Conservation (phyloP, 2,329 filamentous ascomycete genomes). For the Lizonia empirigonia region DNA sequence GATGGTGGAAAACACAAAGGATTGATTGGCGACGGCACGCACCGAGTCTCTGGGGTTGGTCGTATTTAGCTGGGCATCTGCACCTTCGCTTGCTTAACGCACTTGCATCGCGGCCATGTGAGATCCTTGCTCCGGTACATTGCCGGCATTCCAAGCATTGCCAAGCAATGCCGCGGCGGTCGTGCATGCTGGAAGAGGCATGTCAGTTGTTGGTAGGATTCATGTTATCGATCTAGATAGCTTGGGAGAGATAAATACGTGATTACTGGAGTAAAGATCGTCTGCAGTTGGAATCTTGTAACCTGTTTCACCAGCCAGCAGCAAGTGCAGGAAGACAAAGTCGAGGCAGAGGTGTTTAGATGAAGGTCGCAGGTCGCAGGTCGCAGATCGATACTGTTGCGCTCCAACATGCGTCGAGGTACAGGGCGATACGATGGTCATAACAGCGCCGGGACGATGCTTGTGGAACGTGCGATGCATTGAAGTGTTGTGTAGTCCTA, state of each 20-base stretch:
- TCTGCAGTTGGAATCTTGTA: background rate
- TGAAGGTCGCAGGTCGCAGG: background rate
- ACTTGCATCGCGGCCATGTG: conserved; percentile 1
- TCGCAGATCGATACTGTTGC: background rate
- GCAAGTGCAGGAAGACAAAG: background rate
- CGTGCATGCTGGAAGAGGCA: conserved; percentile 13
- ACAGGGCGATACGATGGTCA: too few relatives aligned
- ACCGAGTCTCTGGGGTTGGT: conserved; percentile 1
- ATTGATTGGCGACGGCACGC: conserved; percentile 15
- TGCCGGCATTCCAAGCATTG: conserved; percentile 12
- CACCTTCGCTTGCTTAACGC: conserved; percentile 8
- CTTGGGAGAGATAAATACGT: conserved; percentile 15
- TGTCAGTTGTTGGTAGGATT: conserved; percentile 5
- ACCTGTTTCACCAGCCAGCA: background rate
- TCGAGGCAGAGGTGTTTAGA: background rate
- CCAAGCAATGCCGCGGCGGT: conserved; percentile 18
- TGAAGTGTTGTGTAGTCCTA: too few relatives aligned
- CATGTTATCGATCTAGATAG: background rate
- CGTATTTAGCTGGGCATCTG: conserved; percentile 3
- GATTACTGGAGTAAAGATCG: conserved; percentile 4
- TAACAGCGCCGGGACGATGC: too few relatives aligned
- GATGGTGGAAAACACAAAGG: background rate
- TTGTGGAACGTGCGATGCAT: too few relatives aligned
- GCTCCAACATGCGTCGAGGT: conserved; percentile 3
- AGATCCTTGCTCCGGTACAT: conserved; percentile 5